Evolutionary conservation across 164 flowering plant species (phyloP), one percentile per base, ranked within the genome.

Genomic region (Pachysandra terminalis): DNA sequence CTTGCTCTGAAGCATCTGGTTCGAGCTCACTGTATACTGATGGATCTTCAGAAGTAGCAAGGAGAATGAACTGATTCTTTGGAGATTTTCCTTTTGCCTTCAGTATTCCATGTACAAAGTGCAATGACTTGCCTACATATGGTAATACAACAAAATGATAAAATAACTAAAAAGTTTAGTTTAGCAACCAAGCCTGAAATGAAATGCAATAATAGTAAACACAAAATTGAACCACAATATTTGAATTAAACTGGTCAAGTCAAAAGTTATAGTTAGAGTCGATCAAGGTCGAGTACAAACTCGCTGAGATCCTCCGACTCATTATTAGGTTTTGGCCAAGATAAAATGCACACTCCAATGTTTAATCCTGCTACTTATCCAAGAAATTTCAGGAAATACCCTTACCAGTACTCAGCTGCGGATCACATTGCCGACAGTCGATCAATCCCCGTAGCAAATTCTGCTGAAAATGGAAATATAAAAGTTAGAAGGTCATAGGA

Each of bases 41-140:
- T 56, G 69, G 79, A 51, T 78, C 84, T 68, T 80, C 82, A 61
- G 84, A 75, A 63, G 74, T 72, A 65, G 86, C 87, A 82, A 69
- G 76, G 35, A 72, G 64, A 70, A 73, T 41, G 59, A 28, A 65
- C 25, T 63, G 67, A 76, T 80, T 77, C 66, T 68, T 78, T 28
- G 54, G 73, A 52, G 62, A 56, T 19, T 66, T 78, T 59, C 68
- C 56, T 10, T 71, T 78, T 37, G 61, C 52, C 41, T 61, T 75
- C 65, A 63, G 63, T 56, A 24, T 58, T 65, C 79, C 68, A 70
- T 53, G 35, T 66, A 64, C 35, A 19, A 70, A 56, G 61, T 73
- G 75, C 73, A 72, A 74, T 59, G 81, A 66, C 23, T 74, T 72
- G 27, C 66, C 79, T 73, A 56, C 79, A 59, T 69, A 68, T 23